A percentile compares a stretch with the other conserved stretches of the same genome.
Conservation (phyloP, 2,329 filamentous ascomycete species). For the Anisogramma anomala region DNA sequence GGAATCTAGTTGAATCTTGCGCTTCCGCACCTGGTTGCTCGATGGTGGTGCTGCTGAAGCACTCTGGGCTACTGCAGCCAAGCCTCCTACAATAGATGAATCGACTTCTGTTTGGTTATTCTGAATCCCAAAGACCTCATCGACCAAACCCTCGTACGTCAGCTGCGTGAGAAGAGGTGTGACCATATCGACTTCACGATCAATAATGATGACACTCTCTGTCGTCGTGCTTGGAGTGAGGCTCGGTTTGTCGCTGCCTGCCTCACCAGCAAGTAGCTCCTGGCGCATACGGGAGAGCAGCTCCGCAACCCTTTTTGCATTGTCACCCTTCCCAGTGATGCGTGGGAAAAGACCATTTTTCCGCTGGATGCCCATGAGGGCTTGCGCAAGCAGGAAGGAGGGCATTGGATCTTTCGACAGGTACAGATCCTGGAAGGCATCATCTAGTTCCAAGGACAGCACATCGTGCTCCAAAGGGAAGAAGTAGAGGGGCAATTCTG, state of each 20-base stretch:
- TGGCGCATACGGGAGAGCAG: conserved; percentile 83
- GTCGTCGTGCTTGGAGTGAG: conserved; percentile 76
- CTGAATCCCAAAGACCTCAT: conserved; percentile 83
- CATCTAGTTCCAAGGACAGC: conserved; percentile 78
- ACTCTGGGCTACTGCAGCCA: conserved; percentile 44
- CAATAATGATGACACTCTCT: conserved; percentile 87
- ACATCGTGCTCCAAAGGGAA: conserved; percentile 86
- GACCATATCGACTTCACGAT: conserved; percentile 88
- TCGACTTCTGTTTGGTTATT: conserved; percentile 92
- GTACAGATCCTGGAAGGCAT: conserved; percentile 79
- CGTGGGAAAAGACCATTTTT: conserved; percentile 87
- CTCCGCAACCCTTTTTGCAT: conserved; percentile 79
- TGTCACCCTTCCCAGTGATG: conserved; percentile 91
- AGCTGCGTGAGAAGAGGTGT: conserved; percentile 87
- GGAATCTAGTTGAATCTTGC: conserved; percentile 79
- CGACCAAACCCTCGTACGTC: conserved; percentile 91
- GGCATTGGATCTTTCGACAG: conserved; percentile 82
- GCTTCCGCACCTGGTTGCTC: conserved; percentile 53
- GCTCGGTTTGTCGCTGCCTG: conserved; percentile 52
- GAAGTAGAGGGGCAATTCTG: conserved; percentile 79
- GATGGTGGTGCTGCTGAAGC: conserved; percentile 45
- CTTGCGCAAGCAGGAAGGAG: conserved; percentile 79
- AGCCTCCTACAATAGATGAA: conserved; percentile 72
- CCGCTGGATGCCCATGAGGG: conserved; percentile 87
- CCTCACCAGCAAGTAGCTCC: conserved; percentile 72